These are phyloP conservation scores for Sugiyamaella japonica DNA, from an alignment of 1,139 yeast genomes.

Conservation along the genomic window DNA sequence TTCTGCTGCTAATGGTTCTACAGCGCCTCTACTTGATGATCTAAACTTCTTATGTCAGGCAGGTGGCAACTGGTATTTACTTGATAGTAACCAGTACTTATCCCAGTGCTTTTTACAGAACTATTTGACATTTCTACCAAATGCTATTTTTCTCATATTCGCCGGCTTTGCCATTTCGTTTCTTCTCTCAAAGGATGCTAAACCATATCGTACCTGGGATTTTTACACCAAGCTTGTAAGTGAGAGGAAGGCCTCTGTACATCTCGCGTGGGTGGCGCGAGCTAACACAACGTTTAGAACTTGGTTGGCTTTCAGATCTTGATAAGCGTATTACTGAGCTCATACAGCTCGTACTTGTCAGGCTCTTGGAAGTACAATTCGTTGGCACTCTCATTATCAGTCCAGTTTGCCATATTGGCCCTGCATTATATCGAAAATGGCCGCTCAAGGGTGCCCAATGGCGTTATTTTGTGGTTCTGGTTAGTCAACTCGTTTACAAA, in stretches of 20 bases:
- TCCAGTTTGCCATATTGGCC: conserved; percentile 46
- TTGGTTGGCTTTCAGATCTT: conserved; percentile 11
- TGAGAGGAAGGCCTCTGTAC: background rate
- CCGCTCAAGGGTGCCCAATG: conserved; percentile 61
- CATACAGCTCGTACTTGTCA: background rate
- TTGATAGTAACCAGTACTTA: conserved; percentile 16
- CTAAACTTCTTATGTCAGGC: conserved; percentile 14
- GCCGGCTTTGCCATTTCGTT: conserved; percentile 9
- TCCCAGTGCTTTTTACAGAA: conserved; percentile 23
- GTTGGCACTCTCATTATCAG: conserved; percentile 7
- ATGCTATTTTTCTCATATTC: conserved; percentile 3
- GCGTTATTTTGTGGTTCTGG: conserved; percentile 73
- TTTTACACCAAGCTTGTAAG: conserved; percentile 17
- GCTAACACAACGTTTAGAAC: conserved; percentile 8
- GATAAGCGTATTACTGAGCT: conserved; percentile 1
- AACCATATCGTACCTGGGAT: conserved; percentile 19
- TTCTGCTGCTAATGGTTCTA: background rate
- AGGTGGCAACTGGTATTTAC: conserved; percentile 14
- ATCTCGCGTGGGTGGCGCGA: background rate
- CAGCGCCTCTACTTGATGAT: background rate
- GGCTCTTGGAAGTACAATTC: conserved; percentile 5
- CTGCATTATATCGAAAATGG: conserved; percentile 71
- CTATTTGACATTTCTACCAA: conserved; percentile 16
- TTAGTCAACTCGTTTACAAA: conserved; percentile 50
- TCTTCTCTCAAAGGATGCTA: background rate